These are phyloP conservation scores for Gymnopilus junonius DNA, from an alignment of 768 basidiomycete species.

Conservation along the genomic window DNA sequence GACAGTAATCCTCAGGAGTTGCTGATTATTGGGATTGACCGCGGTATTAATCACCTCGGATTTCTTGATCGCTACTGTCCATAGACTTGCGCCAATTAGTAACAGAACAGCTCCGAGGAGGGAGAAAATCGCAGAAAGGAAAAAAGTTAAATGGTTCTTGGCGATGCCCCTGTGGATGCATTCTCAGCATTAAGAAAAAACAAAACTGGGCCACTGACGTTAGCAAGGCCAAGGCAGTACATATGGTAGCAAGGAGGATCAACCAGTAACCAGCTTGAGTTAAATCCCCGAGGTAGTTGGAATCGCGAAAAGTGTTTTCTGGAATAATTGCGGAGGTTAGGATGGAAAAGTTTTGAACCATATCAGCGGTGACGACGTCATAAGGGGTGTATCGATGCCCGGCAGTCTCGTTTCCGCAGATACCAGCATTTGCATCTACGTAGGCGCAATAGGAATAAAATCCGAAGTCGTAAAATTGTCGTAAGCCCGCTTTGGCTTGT, in stretches of 20 bases:
- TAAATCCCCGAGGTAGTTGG: conserved; percentile 62
- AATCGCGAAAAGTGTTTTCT: conserved; percentile 57
- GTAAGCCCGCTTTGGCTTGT: conserved; percentile 57
- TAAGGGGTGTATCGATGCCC: conserved; percentile 71
- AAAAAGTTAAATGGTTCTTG: conserved; percentile 67
- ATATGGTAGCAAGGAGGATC: conserved; percentile 72
- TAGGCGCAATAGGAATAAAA: conserved; percentile 83
- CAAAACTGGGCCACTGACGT: conserved; percentile 50
- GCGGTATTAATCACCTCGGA: conserved; percentile 60
- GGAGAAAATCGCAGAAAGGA: conserved; percentile 67
- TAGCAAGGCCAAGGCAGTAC: conserved; percentile 64
- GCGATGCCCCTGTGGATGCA: conserved; percentile 58
- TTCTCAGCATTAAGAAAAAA: conserved; percentile 9
- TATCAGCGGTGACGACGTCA: conserved; percentile 65
- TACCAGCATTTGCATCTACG: conserved; percentile 59
- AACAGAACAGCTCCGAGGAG: conserved; percentile 63
- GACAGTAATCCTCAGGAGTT: conserved; percentile 64
- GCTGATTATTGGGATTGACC: conserved; percentile 36
- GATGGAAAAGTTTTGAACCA: conserved; percentile 63
- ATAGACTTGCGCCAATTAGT: conserved; percentile 72
- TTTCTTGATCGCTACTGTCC: conserved; percentile 77
- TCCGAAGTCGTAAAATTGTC: conserved; percentile 78
- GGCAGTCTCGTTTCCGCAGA: conserved; percentile 64
- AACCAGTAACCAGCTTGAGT: conserved; percentile 78
- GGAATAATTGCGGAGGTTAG: conserved; percentile 57